Evolutionary conservation across 352 stramenopile species (phyloP), one percentile per base, ranked within the genome.

Genomic region (Phytophthora agathidicida): DNA sequence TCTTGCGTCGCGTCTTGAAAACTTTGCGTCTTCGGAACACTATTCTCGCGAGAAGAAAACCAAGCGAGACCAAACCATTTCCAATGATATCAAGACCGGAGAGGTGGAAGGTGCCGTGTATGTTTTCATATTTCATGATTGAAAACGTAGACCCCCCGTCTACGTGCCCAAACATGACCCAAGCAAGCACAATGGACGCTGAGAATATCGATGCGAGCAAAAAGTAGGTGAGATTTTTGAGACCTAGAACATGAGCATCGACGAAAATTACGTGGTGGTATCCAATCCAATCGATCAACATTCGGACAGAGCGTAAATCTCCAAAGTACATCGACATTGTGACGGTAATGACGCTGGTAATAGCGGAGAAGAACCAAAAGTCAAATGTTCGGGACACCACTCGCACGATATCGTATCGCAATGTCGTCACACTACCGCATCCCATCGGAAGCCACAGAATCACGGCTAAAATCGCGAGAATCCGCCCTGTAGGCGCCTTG

Each of bases 341-440:
- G 5, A 75, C 23, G 19, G 45, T 46, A 14, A 66, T 66, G 14
- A 58, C 38, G 7, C 49, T 58, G 32, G 67, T 72, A 9, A 68
- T 48, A 32, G 42, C 41, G 8, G 59, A 56, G 51, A 78, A 80
- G 57, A 78, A 78, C 68, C 57, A 81, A 14, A 78, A 70, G 26
- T 81, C 60, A 46, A 78, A 81, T 0, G 68, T 77, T 37, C 44
- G 35, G 9, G 50, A 28, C 7, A 81, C 32, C 7, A 74, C 14
- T 7, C 49, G 53, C 8, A 79, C 58, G 9, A 79, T 53, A 22
- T 77, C 68, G 35, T 66, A 82, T n/a, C 68, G 46, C 11, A 78
- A 23, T 0, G 53, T 66, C 2, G 46, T 41, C 9, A 71, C 6
- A 33, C 53, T 72, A 2, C 60, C 69, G 7, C 72, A 39, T 14